Evolutionary conservation across 441 rosid genomes (phyloP), one percentile per base, ranked within the genome.

Genomic region (Mallotus japonicus): DNA sequence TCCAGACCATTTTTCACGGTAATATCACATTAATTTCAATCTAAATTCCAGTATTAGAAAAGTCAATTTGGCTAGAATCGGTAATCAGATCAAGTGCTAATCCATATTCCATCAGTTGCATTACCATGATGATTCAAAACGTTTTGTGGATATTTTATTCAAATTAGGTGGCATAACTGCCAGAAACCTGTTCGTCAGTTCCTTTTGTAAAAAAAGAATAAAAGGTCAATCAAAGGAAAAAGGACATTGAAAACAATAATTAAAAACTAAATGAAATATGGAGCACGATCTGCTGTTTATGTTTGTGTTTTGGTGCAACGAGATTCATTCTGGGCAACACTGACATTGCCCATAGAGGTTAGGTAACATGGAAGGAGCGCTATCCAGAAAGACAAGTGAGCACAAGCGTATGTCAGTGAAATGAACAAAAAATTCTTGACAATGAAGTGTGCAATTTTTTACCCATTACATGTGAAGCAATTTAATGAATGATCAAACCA

Each of bases 381-480:
- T 34, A 71, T 71, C 19, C 49, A 71, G 11, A 62, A 72, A 24
- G 75, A 72, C 12, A 11, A 62, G 42, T n/a, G 40, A 37, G 5
- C 40, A 24, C 69, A 15, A 53, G 14, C 13, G 61, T 72, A 50
- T 53, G 53, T 16, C 28, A 40, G 58, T 61, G 7, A 11, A 32
- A 32, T 49, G 7, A 49, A 51, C 22, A 51, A 24, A 22, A 51
- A 20, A 6, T 12, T 34, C 13, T 14, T 24, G 32, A 50, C 16
- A 20, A 42, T 50, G 19, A 62, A 37, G 19, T 3, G 34, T 44
- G 32, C 53, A 19, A 24, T 11, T 22, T 15, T 6, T 34, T 13
- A 17, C 16, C 6, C 72, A 20, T 47, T 17, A 16, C 20, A 10
- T 10, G 11, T 44, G 8, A 55, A 57, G 64, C 16, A 15, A 44